Evolutionary conservation across 2,329 filamentous ascomycete species (phyloP), one percentile per base, ranked within the genome.

Genomic region (Monilinia aucupariae): DNA sequence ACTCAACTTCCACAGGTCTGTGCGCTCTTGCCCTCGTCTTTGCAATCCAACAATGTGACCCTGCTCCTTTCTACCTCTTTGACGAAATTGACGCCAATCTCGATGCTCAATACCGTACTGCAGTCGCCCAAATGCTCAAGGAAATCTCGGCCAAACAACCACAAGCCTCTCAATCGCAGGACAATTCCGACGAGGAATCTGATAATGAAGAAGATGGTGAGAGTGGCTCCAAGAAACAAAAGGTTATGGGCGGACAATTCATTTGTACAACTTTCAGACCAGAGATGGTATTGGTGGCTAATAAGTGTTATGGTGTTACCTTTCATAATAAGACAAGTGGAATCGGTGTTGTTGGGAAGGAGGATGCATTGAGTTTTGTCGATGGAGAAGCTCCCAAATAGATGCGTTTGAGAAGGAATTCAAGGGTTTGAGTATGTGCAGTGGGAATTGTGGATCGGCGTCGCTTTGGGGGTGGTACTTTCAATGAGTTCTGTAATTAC

Each of bases 241-340:
- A 63, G 30, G 47, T 59, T 5, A 79, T 78, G 67, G 79, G 80
- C 43, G 87, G 86, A 0, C 88, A 99, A 75, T 99, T 99, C 74
- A 99, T 99, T 76, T 97, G 94, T 82, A 99, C 94, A 4, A 99
- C 94, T 2, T 99, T 99, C 85, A 83, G 94, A 64, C 94, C 94
- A 1, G 94, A 99, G 78, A 97, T 99, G 82, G 84, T 99, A 67
- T 85, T 89, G 65, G 91, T 97, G 25, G 94, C 94, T 3, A 92
- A 97, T 79, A 96, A 96, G 79, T 97, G 93, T 77, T 99, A 99
- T 75, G 94, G 94, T 65, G 94, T 99, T 59, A 91, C 90, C 59
- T 97, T 93, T 77, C 85, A 86, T 68, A 93, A 92, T 76, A 97
- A 97, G 82, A 96, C 92, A 68, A 96, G 91, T 78, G 90, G 86